phyloP scores from a whole-genome alignment of 2,329 filamentous ascomycete genomes.

The Orbilia brochopaga region DNA sequence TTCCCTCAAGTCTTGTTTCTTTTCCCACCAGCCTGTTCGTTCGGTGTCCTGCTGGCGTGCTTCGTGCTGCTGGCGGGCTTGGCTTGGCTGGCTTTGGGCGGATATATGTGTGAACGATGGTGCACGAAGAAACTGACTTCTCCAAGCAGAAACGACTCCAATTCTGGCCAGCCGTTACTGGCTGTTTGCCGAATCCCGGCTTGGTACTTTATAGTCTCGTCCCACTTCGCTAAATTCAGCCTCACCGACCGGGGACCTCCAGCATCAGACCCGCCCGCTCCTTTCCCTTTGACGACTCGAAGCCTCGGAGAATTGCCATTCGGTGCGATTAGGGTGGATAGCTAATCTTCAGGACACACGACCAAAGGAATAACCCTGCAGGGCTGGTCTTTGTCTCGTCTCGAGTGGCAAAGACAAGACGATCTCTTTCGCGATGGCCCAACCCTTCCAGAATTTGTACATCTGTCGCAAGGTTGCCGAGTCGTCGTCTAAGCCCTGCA shows the following conservation, averaged over 20 bases:
- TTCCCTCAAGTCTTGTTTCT: background rate
- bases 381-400: slow-evolving; percentile 19
- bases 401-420: slow-evolving; percentile 14
- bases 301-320: slow-evolving; percentile 6
- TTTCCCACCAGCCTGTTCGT: background rate
- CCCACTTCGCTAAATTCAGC: slow-evolving; percentile 50
- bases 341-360: background rate
- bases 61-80: no score
- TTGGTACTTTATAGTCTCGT: slow-evolving; percentile 2
- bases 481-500: slow-evolving; percentile 78
- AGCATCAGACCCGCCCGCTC: slow-evolving; percentile 4
- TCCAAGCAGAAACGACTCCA: slow-evolving; percentile 15
- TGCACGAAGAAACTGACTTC: no score
- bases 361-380: slow-evolving; percentile 18
- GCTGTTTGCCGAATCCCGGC: slow-evolving; percentile 33
- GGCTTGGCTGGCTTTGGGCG: background rate
- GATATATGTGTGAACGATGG: background rate
- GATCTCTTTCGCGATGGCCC: slow-evolving; percentile 25
- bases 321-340: background rate
- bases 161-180: slow-evolving; percentile 45
- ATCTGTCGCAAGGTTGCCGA: slow-evolving; percentile 45
- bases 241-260: slow-evolving; percentile 36
- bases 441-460: slow-evolving; percentile 49
- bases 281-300: slow-evolving; percentile 4
- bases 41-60: no score